Evolutionary conservation across 2,329 filamentous ascomycete genomes (phyloP), one percentile per base, ranked within the genome.

Genomic region (Colletotrichum neosansevieriae): DNA sequence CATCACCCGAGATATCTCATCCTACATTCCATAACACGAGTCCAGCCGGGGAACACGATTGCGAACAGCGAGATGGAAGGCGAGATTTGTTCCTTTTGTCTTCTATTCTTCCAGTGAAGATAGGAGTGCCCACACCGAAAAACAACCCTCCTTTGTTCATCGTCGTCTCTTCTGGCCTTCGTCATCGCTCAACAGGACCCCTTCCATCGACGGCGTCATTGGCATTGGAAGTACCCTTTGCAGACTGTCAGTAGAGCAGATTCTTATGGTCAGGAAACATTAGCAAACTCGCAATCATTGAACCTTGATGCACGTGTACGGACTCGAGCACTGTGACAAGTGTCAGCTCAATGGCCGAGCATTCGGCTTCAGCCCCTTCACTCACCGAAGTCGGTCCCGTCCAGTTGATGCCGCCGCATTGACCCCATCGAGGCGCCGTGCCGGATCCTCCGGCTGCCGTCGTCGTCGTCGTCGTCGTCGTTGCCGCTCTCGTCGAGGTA

Each of bases 341-440:
- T 19, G 36, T 69, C 38, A 69, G 57, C 53, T n/a, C 21, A 9
- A 24, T 34, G 0, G 40, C 19, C 29, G 29, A 36, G 24, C 47
- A 17, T 34, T 19, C 9, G 34, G 6, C 7, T 3, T 2, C 17
- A 15, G 7, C 4, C 17, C 29, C 1, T 4, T 29, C 15, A 67
- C 67, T 54, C 36, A 69, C 67, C 4, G 40, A 40, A 11, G 58
- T 62, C 50, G 63, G 12, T 1, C 67, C 63, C 19, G 42, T 47
- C 63, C 63, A 63, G 21, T 61, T 54, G 32, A 69, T 63, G 15
- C 67, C 67, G 24, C 63, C 67, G 51, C 67, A 69, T 32, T 69
- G 67, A 6, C 63, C 67, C 67, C 67, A 61, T 36, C 67, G 63
- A 34, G 63, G 67, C 13, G 63, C 45, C 29, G 58, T 56, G 2